A percentile compares a stretch with the other conserved stretches of the same genome.
Evolutionary conservation across 1,139 yeast genomes (phyloP).

Genomic region (Suhomyces chickasaworum): DNA sequence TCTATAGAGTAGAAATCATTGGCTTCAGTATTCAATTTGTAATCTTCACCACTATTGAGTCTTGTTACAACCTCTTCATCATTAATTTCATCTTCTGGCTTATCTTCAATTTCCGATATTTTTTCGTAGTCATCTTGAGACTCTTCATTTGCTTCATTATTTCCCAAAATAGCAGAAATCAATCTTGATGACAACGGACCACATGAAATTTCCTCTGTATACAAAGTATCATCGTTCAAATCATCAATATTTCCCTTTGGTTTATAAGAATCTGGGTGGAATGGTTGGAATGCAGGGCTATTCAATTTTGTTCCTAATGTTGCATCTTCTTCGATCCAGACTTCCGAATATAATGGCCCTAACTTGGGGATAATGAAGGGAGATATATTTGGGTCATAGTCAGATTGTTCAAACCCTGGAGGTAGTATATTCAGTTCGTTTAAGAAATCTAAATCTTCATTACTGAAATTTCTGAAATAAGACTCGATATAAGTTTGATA

Average conservation of each 20-base stretch:
- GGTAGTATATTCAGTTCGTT: slow-evolving; percentile 61
- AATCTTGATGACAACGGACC: slow-evolving; percentile 92
- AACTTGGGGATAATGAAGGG: slow-evolving; percentile 80
- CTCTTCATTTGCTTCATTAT: slow-evolving; percentile 41
- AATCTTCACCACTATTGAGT: slow-evolving; percentile 38
- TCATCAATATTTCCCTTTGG: slow-evolving; percentile 66
- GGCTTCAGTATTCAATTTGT: slow-evolving; percentile 36
- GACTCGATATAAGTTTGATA: slow-evolving; percentile 86
- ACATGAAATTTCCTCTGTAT: slow-evolving; percentile 75
- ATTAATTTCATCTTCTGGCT: slow-evolving; percentile 9
- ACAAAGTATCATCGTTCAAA: slow-evolving; percentile 64
- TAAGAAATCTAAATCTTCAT: slow-evolving; percentile 78
- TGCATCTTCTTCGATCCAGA: slow-evolving; percentile 85
- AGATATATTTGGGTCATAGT: slow-evolving; percentile 65
- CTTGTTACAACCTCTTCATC: slow-evolving; percentile 40
- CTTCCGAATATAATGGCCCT: slow-evolving; percentile 78
- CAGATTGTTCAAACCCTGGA: slow-evolving; percentile 46
- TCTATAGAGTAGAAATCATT: slow-evolving; percentile 79
- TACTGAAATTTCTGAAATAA: slow-evolving; percentile 72
- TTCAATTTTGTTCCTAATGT: slow-evolving; percentile 44
- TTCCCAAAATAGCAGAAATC: slow-evolving; percentile 73
- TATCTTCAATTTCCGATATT: slow-evolving; percentile 19
- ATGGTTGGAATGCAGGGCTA: slow-evolving; percentile 40
- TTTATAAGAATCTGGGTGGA: slow-evolving; percentile 46
- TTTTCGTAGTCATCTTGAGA: slow-evolving; percentile 26